Conservation (phyloP, 2,329 filamentous ascomycete genomes). For the Diaporthe citri region DNA sequence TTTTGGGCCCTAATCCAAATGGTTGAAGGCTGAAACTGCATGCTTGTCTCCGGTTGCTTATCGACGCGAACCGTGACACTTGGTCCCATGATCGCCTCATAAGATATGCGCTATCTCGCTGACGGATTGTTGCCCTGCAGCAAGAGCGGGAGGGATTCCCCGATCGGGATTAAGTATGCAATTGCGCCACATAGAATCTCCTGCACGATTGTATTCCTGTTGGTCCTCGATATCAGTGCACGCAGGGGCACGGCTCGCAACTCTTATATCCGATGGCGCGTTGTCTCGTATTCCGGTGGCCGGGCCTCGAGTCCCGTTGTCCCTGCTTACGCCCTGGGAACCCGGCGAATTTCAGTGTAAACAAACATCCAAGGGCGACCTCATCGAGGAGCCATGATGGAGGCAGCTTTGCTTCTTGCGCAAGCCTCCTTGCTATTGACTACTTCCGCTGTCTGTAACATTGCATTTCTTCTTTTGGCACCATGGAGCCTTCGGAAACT, state of each 20-base stretch:
- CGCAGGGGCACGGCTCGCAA: not conserved
- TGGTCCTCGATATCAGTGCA: not conserved
- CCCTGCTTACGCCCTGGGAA: not conserved
- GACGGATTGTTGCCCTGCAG: not conserved
- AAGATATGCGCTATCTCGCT: not conserved
- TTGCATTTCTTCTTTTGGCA: conserved; percentile 20
- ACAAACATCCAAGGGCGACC: not conserved
- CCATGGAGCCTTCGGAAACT: conserved; percentile 17
- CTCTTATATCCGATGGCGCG: conserved; percentile 16
- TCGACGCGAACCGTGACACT: not conserved
- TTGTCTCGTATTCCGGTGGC: conserved; percentile 10
- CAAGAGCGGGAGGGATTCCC: not conserved
- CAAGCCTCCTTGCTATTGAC: not conserved
- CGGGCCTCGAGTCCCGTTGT: not conserved
- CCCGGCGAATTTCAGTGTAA: not conserved
- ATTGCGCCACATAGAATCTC: not conserved
- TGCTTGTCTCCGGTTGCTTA: not conserved
- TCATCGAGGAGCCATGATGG: not conserved
- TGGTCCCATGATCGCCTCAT: not conserved
- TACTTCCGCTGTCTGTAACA: not conserved
- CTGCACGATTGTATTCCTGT: not conserved
- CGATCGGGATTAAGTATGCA: not conserved
- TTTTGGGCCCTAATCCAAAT: not conserved
- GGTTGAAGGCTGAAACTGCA: not conserved
- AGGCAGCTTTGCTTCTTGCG: not conserved